Base-by-base conservation (phyloP, 1,284 basidiomycete species). In the Ustilago loliicola region DNA sequence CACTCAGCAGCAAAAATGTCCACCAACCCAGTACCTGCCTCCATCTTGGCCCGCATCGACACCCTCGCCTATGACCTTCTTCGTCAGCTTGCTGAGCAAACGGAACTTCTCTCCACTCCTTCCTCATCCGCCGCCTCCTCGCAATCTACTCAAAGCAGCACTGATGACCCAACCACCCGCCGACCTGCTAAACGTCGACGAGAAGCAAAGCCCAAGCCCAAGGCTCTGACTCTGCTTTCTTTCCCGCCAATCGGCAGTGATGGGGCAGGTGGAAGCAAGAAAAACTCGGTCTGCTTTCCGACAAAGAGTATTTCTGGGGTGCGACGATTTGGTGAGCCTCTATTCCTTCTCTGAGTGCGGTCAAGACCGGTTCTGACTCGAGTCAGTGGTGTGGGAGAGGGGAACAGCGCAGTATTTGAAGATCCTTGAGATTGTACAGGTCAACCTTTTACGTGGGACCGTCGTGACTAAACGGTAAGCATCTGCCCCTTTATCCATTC, bases 401-500 rank as follows among this genome's bases (percentile, higher is more conserved):
- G 4, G 25, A 56, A 15, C 47, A 77, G 75, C 75, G 27, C 75
- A 77, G 48, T 57, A 64, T 21, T 32, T 82, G 36, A 42, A 74
- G 19, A 66, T 82, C 21, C 45, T 82, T 27, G 65, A 65, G 27
- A 21, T 77, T 27, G 56, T 81, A 2, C 81, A 81, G 32, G 17
- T 32, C 8, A 76, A 76, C 19, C 62, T 82, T 2, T 1, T 55
- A 2, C 38, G 30, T 1, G 51, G 59, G 11, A 60, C 25, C 0
- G 19, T 72, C 3, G 59, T 80, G 1, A 80, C 81, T 9, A 80
- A 81, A 40, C 66, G 80, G 80, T 80, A 57, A 54, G 73, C 48
- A 25, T 25, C n/a, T 8, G n/a, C n/a, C 34, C 13, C 57, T 21
- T 38, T 30, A 21, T 21, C 3, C 34, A 36, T 9, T 7, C 34